Evolutionary conservation across 176 grass and related monocot genomes (phyloP).

Genomic region (Carex scoparia): DNA sequence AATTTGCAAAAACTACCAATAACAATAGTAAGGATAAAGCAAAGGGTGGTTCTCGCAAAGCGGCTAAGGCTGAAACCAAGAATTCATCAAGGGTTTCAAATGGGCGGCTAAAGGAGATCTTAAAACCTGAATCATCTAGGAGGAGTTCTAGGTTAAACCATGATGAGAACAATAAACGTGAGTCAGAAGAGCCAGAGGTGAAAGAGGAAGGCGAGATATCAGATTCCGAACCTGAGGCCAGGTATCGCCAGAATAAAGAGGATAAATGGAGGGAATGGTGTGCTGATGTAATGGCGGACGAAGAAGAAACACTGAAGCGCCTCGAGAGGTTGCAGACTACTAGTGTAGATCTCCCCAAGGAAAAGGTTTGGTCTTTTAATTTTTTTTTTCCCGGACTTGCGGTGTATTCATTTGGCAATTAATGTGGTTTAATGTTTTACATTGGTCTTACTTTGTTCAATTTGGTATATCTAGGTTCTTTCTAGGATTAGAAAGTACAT

Average conservation of each 20-base stretch:
- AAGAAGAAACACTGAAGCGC: conserved; percentile 86
- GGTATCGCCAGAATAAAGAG: conserved; percentile 76
- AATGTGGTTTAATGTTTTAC: background rate
- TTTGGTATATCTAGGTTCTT: conserved; percentile 69
- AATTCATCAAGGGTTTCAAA: conserved; percentile 39
- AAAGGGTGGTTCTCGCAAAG: conserved; percentile 51
- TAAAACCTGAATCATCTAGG: conserved; percentile 34
- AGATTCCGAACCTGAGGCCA: conserved; percentile 75
- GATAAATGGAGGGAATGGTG: conserved; percentile 99
- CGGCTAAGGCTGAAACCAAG: conserved; percentile 46
- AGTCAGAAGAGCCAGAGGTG: conserved; percentile 67
- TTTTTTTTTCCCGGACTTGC: background rate
- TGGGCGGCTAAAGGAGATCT: conserved; percentile 51
- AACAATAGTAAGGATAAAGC: conserved; percentile 46
- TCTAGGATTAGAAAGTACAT: conserved; percentile 94
- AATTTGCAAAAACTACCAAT: conserved; percentile 68
- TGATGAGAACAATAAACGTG: conserved; percentile 52
- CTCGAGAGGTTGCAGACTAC: conserved; percentile 91
- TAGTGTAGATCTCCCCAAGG: conserved; percentile 88
- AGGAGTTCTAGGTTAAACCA: conserved; percentile 47
- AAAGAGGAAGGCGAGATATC: conserved; percentile 99
- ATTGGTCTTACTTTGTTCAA: conserved; percentile 10
- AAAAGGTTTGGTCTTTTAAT: conserved; percentile 57
- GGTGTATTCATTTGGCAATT: conserved; percentile 1
- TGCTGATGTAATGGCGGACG: conserved; percentile 82